Conservation (phyloP, 768 basidiomycete species). For the Scleroderma bovista region DNA sequence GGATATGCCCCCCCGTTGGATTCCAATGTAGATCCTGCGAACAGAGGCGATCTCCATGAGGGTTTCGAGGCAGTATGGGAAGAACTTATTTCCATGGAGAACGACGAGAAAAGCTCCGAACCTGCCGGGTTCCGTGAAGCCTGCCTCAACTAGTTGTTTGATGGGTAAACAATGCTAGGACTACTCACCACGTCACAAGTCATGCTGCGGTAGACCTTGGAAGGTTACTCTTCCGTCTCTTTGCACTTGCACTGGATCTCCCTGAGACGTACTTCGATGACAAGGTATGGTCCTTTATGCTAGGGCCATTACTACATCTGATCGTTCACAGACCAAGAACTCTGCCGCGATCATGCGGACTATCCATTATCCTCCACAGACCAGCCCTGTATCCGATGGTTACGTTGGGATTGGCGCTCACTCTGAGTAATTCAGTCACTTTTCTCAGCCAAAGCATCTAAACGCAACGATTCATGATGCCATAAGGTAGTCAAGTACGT, state of each 20-base stretch:
- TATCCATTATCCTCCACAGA: conserved; percentile 72
- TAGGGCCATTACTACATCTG: too few relatives aligned
- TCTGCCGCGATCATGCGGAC: conserved; percentile 54
- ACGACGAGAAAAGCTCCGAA: conserved; percentile 29
- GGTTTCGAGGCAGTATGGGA: conserved; percentile 87
- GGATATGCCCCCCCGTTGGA: conserved; percentile 67
- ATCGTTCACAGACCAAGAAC: too few relatives aligned
- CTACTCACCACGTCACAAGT: conserved; percentile 24
- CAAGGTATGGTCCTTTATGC: conserved; percentile 38
- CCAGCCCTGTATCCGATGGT: conserved; percentile 39
- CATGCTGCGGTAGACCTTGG: conserved; percentile 51
- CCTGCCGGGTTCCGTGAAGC: conserved; percentile 55
- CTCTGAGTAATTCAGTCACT: not conserved
- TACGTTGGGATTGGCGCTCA: conserved; percentile 56
- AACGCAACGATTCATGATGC: conserved; percentile 75
- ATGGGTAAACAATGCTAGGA: conserved; percentile 6
- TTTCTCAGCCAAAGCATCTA: conserved; percentile 83
- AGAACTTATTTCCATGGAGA: conserved; percentile 26
- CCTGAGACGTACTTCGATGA: conserved; percentile 60
- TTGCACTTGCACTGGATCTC: conserved; percentile 62
- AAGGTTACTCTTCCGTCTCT: conserved; percentile 56
- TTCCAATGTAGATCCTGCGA: conserved; percentile 64
- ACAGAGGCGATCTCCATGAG: conserved; percentile 85
- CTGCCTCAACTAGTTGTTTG: conserved; percentile 46
- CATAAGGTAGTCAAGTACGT: conserved; percentile 80